These are phyloP conservation scores for Axilococcus clingmanii DNA, from an alignment of 139 green algal species.

Conservation along the genomic window DNA sequence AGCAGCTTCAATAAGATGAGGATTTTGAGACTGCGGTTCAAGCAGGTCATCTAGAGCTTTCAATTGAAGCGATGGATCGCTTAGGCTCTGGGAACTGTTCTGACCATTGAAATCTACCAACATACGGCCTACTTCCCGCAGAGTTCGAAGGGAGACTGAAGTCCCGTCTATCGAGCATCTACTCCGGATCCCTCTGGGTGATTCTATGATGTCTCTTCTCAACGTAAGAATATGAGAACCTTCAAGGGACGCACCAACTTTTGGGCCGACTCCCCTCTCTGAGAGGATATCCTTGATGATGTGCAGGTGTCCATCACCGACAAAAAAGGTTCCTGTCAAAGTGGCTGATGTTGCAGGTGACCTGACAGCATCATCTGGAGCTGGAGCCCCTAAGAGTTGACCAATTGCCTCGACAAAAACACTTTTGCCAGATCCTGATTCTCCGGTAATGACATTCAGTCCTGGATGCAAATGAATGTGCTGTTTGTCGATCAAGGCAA, in stretches of 20 bases:
- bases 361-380: conserved; percentile 51
- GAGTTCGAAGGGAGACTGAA: conserved; percentile 52
- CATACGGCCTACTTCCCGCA: conserved; percentile 51
- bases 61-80: conserved; percentile 34
- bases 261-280: conserved; percentile 11
- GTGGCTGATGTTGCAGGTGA: conserved; percentile 41
- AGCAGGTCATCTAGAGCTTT: conserved; percentile 58
- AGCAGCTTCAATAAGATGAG: no score
- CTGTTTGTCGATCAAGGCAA: conserved; percentile 67
- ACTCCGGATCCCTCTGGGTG: conserved; percentile 21
- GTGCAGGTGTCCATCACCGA: conserved; percentile 15
- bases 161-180: conserved; percentile 64
- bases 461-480: conserved; percentile 52
- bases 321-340: conserved; percentile 41
- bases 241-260: neutral
- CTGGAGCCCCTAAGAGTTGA: conserved; percentile 57
- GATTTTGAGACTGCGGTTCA: no score
- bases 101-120: conserved; percentile 88
- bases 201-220: conserved; percentile 18
- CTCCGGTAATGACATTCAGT: conserved; percentile 74
- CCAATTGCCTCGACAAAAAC: conserved; percentile 66
- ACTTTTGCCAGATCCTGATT: conserved; percentile 79
- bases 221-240: conserved; percentile 10
- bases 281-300: conserved; percentile 21
- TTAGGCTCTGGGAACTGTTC: conserved; percentile 41